phyloP scores from a whole-genome alignment of 108 stramenopile species.

The Parietichytrium sp. region DNA sequence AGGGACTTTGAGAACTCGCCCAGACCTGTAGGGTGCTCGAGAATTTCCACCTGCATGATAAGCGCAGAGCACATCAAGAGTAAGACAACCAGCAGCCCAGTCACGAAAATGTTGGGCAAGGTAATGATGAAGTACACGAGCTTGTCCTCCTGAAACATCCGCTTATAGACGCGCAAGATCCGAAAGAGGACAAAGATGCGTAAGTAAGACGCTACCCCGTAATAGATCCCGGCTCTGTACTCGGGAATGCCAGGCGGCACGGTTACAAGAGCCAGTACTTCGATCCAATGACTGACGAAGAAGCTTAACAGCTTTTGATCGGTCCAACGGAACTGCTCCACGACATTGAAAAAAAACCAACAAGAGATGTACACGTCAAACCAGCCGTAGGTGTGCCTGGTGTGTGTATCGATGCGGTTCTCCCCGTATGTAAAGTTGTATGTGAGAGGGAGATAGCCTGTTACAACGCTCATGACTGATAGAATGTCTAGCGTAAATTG shows the following conservation, averaged over 20 bases:
- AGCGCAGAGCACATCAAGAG: neutral
- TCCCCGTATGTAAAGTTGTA: neutral
- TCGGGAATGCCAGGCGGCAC: neutral
- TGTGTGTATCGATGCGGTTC: neutral
- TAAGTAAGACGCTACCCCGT: neutral
- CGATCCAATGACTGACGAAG: neutral
- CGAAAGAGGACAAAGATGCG: neutral
- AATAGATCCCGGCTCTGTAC: neutral
- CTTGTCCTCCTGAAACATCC: neutral
- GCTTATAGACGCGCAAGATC: neutral
- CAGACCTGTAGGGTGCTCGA: neutral
- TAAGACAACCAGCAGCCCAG: neutral
- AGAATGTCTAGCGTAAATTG: too few relatives aligned
- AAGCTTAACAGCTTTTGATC: too few relatives aligned
- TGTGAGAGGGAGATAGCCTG: neutral
- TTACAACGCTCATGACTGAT: neutral
- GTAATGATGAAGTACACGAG: conserved; percentile 28
- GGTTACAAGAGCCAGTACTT: neutral
- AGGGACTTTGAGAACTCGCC: neutral
- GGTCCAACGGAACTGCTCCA: too few relatives aligned
- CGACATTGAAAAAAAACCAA: too few relatives aligned
- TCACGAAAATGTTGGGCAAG: neutral
- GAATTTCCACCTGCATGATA: neutral
- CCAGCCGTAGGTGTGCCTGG: neutral
- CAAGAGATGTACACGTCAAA: neutral